A percentile compares a stretch with the other conserved stretches of the same genome.
Evolutionary conservation across 495 filamentous ascomycete species (phyloP).

Genomic region (Cetradonia linearis): DNA sequence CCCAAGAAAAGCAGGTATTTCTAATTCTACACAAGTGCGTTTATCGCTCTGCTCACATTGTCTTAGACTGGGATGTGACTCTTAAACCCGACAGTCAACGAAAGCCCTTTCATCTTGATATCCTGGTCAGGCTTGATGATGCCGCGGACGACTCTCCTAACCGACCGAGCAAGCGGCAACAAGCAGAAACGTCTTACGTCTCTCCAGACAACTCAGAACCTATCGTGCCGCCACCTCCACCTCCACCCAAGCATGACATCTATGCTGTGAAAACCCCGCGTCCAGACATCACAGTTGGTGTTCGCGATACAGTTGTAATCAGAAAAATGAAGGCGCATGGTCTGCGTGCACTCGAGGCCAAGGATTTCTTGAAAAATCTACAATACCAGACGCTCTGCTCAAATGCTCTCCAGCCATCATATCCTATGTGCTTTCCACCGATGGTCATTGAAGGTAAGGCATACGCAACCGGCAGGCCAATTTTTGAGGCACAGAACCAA

Average conservation of each 20-base stretch:
- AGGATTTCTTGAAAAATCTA: constrained; percentile 2
- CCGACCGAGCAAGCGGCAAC: constrained; percentile 14
- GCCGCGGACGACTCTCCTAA: not conserved
- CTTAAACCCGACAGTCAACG: constrained; percentile 18
- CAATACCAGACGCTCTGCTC: constrained; percentile 2
- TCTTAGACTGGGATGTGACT: constrained; percentile 17
- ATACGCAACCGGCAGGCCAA: constrained; percentile 21
- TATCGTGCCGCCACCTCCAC: not conserved
- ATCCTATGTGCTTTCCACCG: constrained; percentile 14
- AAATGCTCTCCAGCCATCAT: not conserved
- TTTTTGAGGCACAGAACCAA: constrained; percentile 26
- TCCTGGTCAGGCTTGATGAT: not conserved
- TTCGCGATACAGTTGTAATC: not conserved
- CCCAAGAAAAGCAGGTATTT: constrained; percentile 20
- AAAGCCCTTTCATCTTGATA: not conserved
- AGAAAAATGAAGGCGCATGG: not conserved
- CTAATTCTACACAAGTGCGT: not conserved
- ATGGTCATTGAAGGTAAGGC: constrained; percentile 22
- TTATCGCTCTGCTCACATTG: constrained; percentile 7
- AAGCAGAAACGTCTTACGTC: not conserved
- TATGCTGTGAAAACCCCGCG: not conserved
- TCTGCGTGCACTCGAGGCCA: not conserved
- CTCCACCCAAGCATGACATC: not conserved
- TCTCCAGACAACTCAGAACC: not conserved
- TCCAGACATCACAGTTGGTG: not conserved